Conservation (phyloP, 768 basidiomycete genomes). For the Rhodocollybia butyracea region DNA sequence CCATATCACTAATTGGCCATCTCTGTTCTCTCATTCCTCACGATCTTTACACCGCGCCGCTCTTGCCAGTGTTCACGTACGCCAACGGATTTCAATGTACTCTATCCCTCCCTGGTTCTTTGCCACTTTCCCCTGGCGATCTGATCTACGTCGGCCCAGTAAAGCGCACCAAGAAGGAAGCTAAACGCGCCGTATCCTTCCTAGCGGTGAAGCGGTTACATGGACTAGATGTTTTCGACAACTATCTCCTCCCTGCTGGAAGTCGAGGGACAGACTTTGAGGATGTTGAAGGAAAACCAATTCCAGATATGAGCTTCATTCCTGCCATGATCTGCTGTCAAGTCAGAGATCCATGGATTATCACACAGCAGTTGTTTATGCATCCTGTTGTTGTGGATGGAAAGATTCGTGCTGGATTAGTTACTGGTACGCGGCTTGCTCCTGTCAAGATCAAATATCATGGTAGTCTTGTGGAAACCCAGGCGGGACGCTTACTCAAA, state of each 20-base stretch:
- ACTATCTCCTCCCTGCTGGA: slow-evolving; percentile 74
- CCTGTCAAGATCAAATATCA: slow-evolving; percentile 39
- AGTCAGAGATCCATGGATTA: slow-evolving; percentile 67
- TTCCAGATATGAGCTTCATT: slow-evolving; percentile 40
- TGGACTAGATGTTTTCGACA: slow-evolving; percentile 73
- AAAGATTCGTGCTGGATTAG: slow-evolving; percentile 50
- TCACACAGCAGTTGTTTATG: slow-evolving; percentile 53
- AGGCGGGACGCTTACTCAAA: slow-evolving; percentile 28
- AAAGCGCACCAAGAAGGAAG: slow-evolving; percentile 71
- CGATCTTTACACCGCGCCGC: slow-evolving; percentile 62
- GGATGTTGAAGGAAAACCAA: slow-evolving; percentile 48
- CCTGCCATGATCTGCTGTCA: slow-evolving; percentile 55
- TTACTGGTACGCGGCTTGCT: slow-evolving; percentile 61
- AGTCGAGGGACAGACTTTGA: slow-evolving; percentile 45
- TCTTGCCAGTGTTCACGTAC: slow-evolving; percentile 61
- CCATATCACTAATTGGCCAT: slow-evolving; percentile 66
- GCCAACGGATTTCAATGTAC: slow-evolving; percentile 53
- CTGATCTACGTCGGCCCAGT: slow-evolving; percentile 58
- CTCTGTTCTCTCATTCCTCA: slow-evolving; percentile 77
- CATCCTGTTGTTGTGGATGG: slow-evolving; percentile 58
- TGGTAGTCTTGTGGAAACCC: slow-evolving; percentile 30
- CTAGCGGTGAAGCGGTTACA: slow-evolving; percentile 69
- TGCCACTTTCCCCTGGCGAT: slow-evolving; percentile 55
- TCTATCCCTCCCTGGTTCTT: slow-evolving; percentile 63
- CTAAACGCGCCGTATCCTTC: slow-evolving; percentile 81